Evolutionary conservation across 352 stramenopile genomes (phyloP), one percentile per base, ranked within the genome.

Genomic region (Phytophthora hibernalis): DNA sequence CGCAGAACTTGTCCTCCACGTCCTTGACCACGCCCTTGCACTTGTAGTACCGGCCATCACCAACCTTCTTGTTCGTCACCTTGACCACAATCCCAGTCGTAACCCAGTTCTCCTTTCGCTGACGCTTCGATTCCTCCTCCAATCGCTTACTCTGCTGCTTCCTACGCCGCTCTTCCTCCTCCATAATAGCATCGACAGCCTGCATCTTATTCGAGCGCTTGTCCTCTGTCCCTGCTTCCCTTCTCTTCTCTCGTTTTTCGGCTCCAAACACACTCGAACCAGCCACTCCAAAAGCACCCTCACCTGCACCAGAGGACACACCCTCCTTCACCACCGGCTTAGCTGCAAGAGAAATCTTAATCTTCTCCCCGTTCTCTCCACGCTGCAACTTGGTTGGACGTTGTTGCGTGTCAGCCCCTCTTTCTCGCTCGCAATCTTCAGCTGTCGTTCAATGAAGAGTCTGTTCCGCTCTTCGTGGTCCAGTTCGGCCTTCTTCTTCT

Each of bases 1-100:
- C 90, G 16, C 79, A 85, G 52, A 92, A 97, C 16, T 82, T 80
- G 55, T 97, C 90, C 21, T 93, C 70, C 26, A 97, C 91, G 0
- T 77, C 61, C 11, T 87, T 79, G 37, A 97, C 67, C 45, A 83
- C 74, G 20, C 88, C 90, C 57, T 97, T 97, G 40, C 82, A 83
- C 68, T 97, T 97, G 83, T 96, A 97, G 70, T 96, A 97, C 11
- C 66, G 74, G 22, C 96, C 93, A 16, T 86, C 81, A 2, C 83
- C 90, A 4, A 98, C 72, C 33, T 92, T 94, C 75, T 98, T 97
- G 65, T 97, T 97, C 57, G 97, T 87, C 37, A 99, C 83, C 60
- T 98, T 98, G 24, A 99, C 95, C 4, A 98, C 69, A 61, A 99
- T 98, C 24, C 89, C 82, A 30, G 67, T 83, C 2, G 85, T 76